A percentile compares a stretch with the other conserved stretches of the same genome.
Conservation (phyloP, 495 filamentous ascomycete genomes). For the Xylaria nigripes region DNA sequence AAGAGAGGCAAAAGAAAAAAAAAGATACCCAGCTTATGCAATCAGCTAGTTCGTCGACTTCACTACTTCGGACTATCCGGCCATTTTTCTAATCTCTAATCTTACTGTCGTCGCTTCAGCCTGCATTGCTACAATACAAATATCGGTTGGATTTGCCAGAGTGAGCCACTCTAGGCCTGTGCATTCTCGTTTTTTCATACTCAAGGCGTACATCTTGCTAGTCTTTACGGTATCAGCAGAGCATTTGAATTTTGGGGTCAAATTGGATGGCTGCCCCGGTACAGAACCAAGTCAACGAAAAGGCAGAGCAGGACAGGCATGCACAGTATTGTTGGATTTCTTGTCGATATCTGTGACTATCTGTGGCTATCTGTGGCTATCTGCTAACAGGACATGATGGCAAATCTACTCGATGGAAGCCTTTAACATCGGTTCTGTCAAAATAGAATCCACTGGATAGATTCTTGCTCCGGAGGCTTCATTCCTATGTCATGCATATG, state of each 20-base stretch:
- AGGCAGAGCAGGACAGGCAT: neutral
- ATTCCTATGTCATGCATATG: neutral
- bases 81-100: constrained; percentile 10
- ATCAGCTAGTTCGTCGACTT: constrained; percentile 28
- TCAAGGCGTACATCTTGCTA: neutral
- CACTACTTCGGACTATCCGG: constrained; percentile 16
- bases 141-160: neutral
- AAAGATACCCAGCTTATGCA: constrained; percentile 30
- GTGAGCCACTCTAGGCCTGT: neutral
- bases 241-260: neutral
- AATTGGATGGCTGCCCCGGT: neutral
- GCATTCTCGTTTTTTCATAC: neutral
- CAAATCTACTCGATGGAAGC: neutral
- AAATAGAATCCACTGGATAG: neutral
- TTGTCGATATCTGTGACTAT: neutral
- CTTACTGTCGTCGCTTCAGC: constrained; percentile 7
- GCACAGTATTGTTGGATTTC: neutral
- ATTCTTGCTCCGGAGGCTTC: neutral
- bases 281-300: neutral
- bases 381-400: neutral
- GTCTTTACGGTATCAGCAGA: neutral
- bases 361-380: neutral
- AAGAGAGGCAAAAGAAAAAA: constrained; percentile 15
- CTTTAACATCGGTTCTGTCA: neutral
- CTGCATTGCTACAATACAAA: constrained; percentile 12